A percentile compares a stretch with the other conserved stretches of the same genome.
These are phyloP conservation scores for Microsporum ferrugineum DNA, from an alignment of 2,329 filamentous ascomycete species.

Conservation along the genomic window DNA sequence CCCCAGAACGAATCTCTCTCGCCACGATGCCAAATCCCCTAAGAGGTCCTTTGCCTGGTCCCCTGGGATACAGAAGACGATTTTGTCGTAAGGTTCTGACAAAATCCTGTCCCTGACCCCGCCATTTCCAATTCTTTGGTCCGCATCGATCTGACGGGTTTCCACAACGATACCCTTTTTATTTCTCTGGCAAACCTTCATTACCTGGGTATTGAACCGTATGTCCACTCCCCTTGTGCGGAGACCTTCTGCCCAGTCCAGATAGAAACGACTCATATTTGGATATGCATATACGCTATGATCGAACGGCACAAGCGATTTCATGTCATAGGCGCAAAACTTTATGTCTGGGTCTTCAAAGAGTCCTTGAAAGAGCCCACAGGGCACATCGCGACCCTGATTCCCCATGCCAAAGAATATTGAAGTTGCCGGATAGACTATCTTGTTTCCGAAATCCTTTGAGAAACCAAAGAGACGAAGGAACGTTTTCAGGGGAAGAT, in stretches of 20 bases:
- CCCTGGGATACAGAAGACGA: slow-evolving; percentile 46
- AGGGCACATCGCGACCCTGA: slow-evolving; percentile 59
- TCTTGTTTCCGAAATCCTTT: slow-evolving; percentile 57
- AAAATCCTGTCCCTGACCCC: slow-evolving; percentile 34
- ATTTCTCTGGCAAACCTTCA: slow-evolving; percentile 39
- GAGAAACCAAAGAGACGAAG: slow-evolving; percentile 58
- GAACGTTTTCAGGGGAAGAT: slow-evolving; percentile 51
- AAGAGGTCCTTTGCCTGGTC: slow-evolving; percentile 47
- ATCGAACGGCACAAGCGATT: slow-evolving; percentile 44
- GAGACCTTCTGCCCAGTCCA: slow-evolving; percentile 44
- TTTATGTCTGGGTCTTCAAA: slow-evolving; percentile 50
- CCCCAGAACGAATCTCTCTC: slow-evolving; percentile 57
- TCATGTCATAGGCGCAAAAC: slow-evolving; percentile 48
- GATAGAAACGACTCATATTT: slow-evolving; percentile 47
- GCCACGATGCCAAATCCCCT: slow-evolving; percentile 41
- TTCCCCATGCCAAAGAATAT: slow-evolving; percentile 66
- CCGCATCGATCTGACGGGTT: slow-evolving; percentile 16
- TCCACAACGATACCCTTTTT: slow-evolving; percentile 41
- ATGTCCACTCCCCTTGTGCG: slow-evolving; percentile 44
- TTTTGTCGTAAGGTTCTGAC: slow-evolving; percentile 45
- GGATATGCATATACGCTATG: slow-evolving; percentile 52
- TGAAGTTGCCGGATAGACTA: slow-evolving; percentile 60
- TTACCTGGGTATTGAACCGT: slow-evolving; percentile 44
- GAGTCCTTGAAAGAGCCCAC: slow-evolving; percentile 52
- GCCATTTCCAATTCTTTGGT: slow-evolving; percentile 7